These are phyloP conservation scores for Zygosaccharomyces bisporus DNA, from an alignment of 805 yeast species.

Conservation along the genomic window DNA sequence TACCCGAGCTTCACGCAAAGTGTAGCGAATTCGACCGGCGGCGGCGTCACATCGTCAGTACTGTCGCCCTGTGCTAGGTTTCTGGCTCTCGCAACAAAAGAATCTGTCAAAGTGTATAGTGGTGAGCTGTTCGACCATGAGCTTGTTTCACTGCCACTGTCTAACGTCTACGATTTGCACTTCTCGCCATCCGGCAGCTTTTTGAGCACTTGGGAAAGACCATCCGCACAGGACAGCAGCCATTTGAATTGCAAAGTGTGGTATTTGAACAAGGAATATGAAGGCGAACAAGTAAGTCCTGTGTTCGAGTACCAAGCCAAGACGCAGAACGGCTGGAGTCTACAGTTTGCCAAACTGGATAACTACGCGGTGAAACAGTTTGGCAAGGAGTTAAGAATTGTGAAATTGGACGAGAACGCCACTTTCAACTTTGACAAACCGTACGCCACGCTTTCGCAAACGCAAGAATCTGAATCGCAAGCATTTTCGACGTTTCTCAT, in stretches of 20 bases:
- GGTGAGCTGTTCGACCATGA: slow-evolving; percentile 28
- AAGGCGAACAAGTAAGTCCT: slow-evolving; percentile 23
- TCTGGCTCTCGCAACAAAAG: slow-evolving; percentile 32
- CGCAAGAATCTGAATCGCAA: slow-evolving; percentile 40
- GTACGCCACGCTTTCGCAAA: slow-evolving; percentile 48
- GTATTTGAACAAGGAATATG: slow-evolving; percentile 50
- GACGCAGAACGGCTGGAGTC: slow-evolving; percentile 80
- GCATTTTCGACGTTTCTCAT: slow-evolving; percentile 45
- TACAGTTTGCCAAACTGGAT: slow-evolving; percentile 37
- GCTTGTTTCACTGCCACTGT: slow-evolving; percentile 35
- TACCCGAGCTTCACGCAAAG: slow-evolving; percentile 32
- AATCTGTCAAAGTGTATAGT: slow-evolving; percentile 26
- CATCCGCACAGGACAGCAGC: slow-evolving; percentile 67
- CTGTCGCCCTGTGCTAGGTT: slow-evolving; percentile 37
- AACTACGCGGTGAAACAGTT: slow-evolving; percentile 31
- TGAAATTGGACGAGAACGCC: slow-evolving; percentile 43
- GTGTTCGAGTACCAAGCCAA: slow-evolving; percentile 61
- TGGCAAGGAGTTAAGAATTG: slow-evolving; percentile 32
- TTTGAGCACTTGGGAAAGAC: slow-evolving; percentile 87
- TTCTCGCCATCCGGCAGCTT: slow-evolving; percentile 88
- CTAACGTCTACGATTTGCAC: slow-evolving; percentile 73
- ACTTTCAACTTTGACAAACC: slow-evolving; percentile 48
- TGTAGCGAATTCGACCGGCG: slow-evolving; percentile 21
- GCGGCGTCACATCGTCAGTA: slow-evolving; percentile 26
- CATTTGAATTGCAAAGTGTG: slow-evolving; percentile 77